Evolutionary conservation across 169 alveolate genomes (phyloP).

Genomic region (Plasmodium malariae): DNA sequence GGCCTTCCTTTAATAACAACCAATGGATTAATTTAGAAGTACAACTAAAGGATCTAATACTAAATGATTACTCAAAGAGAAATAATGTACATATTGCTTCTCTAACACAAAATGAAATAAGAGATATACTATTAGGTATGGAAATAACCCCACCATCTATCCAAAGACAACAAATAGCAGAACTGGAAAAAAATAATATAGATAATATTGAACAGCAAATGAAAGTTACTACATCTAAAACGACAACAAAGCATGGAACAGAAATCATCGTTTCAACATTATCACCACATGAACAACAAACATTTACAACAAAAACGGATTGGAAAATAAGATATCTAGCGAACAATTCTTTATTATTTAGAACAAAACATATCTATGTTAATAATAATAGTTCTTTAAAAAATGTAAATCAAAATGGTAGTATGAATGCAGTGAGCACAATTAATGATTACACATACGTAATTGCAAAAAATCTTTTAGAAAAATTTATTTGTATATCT

Average conservation of each 20-base stretch:
- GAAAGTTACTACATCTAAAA: conserved; percentile 94
- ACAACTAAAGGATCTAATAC: conserved; percentile 97
- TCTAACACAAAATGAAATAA: conserved; percentile 98
- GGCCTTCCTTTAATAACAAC: conserved; percentile 99
- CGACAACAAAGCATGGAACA: conserved; percentile 98
- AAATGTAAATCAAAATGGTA: conserved; percentile 74
- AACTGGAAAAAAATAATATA: conserved; percentile 84
- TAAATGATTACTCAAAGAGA: conserved; percentile 99
- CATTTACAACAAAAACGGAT: conserved; percentile 97
- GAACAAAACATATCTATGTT: conserved; percentile 98
- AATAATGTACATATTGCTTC: conserved; percentile 98
- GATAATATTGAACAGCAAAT: conserved; percentile 86
- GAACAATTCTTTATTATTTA: conserved; percentile 96
- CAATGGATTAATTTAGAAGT: conserved; percentile 99
- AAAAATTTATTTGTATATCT: conserved; percentile 96
- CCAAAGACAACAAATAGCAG: conserved; percentile 96
- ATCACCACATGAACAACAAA: conserved; percentile 98
- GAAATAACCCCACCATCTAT: conserved; percentile 99
- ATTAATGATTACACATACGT: conserved; percentile 93
- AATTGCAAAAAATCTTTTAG: conserved; percentile 98
- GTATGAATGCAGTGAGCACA: conserved; percentile 28
- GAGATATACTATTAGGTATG: conserved; percentile 99
- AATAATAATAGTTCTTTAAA: conserved; percentile 88
- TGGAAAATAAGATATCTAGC: conserved; percentile 99
- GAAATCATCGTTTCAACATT: conserved; percentile 97